These are phyloP conservation scores for Colletotrichum liriopes DNA, from an alignment of 2,329 filamentous ascomycete genomes.

Conservation along the genomic window DNA sequence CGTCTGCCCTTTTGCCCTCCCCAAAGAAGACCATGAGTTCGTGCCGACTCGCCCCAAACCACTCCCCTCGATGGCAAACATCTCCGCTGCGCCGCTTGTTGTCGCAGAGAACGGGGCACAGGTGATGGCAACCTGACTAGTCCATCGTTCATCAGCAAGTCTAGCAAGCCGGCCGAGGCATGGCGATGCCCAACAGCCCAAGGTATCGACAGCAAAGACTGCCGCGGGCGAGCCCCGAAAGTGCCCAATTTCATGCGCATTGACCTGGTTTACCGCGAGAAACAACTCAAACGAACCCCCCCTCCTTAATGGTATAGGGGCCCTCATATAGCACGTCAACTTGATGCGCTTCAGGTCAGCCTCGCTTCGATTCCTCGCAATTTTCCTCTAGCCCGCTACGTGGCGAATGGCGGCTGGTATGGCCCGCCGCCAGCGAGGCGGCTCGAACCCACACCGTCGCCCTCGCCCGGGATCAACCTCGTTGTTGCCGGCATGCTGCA, in stretches of 20 bases:
- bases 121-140: not conserved
- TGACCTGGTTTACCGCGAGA: slow-evolving; percentile 8
- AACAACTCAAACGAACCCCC: not conserved
- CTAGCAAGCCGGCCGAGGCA: not conserved
- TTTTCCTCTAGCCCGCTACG: slow-evolving; percentile 4
- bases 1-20: not conserved
- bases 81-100: not conserved
- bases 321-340: not conserved
- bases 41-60: not conserved
- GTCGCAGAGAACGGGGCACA: not conserved
- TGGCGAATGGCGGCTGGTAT: slow-evolving; percentile 19
- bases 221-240: not conserved
- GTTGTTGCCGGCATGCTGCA: slow-evolving; percentile 25
- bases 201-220: not conserved
- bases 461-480: slow-evolving; percentile 26
- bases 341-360: slow-evolving; percentile 7
- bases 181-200: not conserved
- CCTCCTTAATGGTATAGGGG: not conserved
- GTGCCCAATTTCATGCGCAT: slow-evolving; percentile 22
- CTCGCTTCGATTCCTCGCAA: not conserved
- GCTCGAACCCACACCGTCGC: not conserved
- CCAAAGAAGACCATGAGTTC: slow-evolving; percentile 5
- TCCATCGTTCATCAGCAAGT: not conserved
- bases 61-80: too few species aligned
- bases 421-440: slow-evolving; percentile 21